Base-by-base conservation (phyloP, 345 rosid genomes). In the Draba incana region DNA sequence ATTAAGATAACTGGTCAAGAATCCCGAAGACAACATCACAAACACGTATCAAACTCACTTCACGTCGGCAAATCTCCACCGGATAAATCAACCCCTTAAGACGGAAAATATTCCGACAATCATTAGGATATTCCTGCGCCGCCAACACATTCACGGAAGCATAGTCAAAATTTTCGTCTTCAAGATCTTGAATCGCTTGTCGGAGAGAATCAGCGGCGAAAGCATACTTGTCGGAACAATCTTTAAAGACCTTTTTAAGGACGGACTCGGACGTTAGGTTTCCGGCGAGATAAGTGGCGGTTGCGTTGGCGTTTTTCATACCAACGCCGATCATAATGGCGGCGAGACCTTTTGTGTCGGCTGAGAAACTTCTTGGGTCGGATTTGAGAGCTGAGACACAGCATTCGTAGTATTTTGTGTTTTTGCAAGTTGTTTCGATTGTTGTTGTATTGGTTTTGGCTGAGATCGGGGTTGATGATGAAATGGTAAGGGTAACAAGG, bases 321-420 rank as follows among this genome's bases (percentile, higher is more conserved):
- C 90, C 93, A 9, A 81, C 71, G 2, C 88, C 84, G 13, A 80
- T 54, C 84, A 90, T 77, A 61, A 86, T 84, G 8, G 72, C 55
- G 4, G 97, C 92, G 4, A 90, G 81, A 35, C 88, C 98, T 64
- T 74, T 88, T 31, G 84, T 64, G 86, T 86, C 96, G 27, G 81
- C 75, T 25, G 63, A 59, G 11, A 71, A 15, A 75, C 93, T 88
- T 23, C 75, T 75, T 47, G 92, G 84, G 45, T 88, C 86, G 51
- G 90, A 78, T 53, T 78, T 71, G 77, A 92, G 98, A 59, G 89
- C 79, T 12, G 90, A 85, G 74, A 88, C 82, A 27, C 98, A 92
- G 15, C 86, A 86, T 64, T 74, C 67, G 66, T 84, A 86, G 86
- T 90, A 69, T 43, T 80, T 82, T 65, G 98, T 88, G 75, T 45